Evolutionary conservation across 805 yeast species (phyloP).

Genomic region (Naumovozyma baii): DNA sequence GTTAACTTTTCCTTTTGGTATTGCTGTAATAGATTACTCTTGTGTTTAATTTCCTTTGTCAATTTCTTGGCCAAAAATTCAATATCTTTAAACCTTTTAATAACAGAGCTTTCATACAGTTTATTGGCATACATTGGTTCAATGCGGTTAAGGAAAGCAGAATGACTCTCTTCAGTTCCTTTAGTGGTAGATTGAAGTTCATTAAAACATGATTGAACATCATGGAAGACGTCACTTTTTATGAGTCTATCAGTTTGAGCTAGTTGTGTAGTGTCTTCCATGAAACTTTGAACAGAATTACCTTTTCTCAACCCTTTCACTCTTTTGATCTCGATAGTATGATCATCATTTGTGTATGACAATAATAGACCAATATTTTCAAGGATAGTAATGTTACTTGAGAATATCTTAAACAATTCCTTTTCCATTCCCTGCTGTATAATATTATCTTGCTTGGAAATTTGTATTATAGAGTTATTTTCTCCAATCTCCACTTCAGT

Average conservation of each 20-base stretch:
- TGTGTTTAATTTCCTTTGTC: constrained; percentile 46
- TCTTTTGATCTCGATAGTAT: constrained; percentile 46
- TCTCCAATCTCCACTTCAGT: neutral
- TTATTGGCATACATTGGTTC: constrained; percentile 22
- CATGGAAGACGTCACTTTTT: constrained; percentile 40
- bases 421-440: neutral
- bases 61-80: constrained; percentile 80
- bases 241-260: constrained; percentile 33
- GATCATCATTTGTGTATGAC: constrained; percentile 22
- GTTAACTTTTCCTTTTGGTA: constrained; percentile 43
- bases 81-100: constrained; percentile 77
- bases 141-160: constrained; percentile 7
- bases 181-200: constrained; percentile 3
- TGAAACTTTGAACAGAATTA: constrained; percentile 25
- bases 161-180: constrained; percentile 6
- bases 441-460: too few relatives aligned
- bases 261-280: constrained; percentile 28
- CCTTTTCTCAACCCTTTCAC: constrained; percentile 68
- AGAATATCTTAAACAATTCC: constrained; percentile 30
- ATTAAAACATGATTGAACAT: constrained; percentile 13
- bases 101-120: constrained; percentile 37
- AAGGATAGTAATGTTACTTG: constrained; percentile 46
- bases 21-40: constrained; percentile 21
- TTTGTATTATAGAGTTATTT: too few relatives aligned
- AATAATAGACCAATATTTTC: constrained; percentile 68